Evolutionary conservation across 805 yeast species (phyloP), one percentile per base, ranked within the genome.

Genomic region (Lachancea quebecensis): DNA sequence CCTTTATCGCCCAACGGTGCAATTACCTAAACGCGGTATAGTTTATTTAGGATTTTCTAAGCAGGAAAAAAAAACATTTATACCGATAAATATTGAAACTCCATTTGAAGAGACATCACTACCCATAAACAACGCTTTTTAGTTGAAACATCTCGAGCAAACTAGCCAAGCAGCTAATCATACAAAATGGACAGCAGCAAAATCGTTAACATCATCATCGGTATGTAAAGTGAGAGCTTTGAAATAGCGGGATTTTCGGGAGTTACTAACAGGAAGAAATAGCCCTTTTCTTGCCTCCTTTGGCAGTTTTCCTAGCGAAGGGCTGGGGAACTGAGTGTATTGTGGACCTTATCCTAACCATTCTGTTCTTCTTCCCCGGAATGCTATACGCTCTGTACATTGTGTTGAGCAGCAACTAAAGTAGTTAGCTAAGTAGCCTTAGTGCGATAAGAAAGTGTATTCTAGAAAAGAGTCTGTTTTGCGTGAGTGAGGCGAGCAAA

Each of bases 311-410:
- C 65, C 65, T 83, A 73, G 76, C 73, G 51, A 75, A 73, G 55
- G 93, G 91, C 50, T 72, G 78, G 53, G 78, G 85, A 52, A 69
- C 73, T 42, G 84, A 75, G 42, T 77, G 83, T 58, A 67, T 82
- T 64, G 74, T 84, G 60, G 83, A 82, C 72, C 59, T 81, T 53
- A 63, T 81, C 49, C 73, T 80, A 56, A 60, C 67, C 25, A 56
- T 56, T 40, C 48, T 54, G 50, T 65, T 66, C 51, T 81, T 76
- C 62, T 81, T 84, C 81, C 93, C 93, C 58, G 90, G 82, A 69
- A 82, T 83, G 67, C 66, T 84, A 54, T 87, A 83, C 61, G 91
- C 91, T 44, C 64, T 82, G 53, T 84, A 79, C 67, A 68, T 82
- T 59, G 86, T 78, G 36, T 44, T 56, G 35, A 50, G 48, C 44